Evolutionary conservation across 2,329 filamentous ascomycete genomes (phyloP).

Genomic region (Ophiosphaerella herpotricha): DNA sequence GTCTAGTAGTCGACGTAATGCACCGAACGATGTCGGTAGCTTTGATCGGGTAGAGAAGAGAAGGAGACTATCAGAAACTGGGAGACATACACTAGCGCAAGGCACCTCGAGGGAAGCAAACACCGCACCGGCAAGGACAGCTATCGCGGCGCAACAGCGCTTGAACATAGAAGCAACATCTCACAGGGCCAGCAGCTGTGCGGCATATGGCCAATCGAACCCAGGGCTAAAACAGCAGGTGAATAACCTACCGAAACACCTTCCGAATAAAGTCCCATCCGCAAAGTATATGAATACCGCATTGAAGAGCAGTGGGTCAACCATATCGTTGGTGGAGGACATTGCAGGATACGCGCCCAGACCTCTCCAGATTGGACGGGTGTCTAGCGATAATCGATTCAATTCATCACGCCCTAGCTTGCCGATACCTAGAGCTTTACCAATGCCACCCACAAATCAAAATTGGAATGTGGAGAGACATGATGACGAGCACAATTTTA

Average conservation of each 20-base stretch:
- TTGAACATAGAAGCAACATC: background rate
- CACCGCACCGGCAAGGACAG: background rate
- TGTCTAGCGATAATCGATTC: background rate
- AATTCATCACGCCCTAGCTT: background rate
- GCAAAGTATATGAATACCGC: conserved; percentile 26
- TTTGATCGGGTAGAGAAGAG: conserved; percentile 24
- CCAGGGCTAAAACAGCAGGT: background rate
- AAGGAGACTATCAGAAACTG: conserved; percentile 19
- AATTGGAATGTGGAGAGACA: too few species aligned
- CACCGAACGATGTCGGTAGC: background rate
- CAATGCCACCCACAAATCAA: too few species aligned
- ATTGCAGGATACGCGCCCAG: conserved; percentile 5
- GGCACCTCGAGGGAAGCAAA: background rate
- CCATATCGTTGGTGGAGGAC: conserved; percentile 3
- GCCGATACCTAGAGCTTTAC: background rate
- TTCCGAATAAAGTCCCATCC: conserved; percentile 17
- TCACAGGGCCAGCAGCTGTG: too few species aligned
- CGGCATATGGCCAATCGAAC: background rate
- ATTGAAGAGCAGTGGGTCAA: conserved; percentile 16
- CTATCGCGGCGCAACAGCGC: background rate
- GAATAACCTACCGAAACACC: conserved; percentile 1
- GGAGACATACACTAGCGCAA: background rate
- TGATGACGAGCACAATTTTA: conserved; percentile 8
- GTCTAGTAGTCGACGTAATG: background rate
- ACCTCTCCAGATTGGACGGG: conserved; percentile 14